These are phyloP conservation scores for Withania somnifera DNA, from an alignment of 305 asterid genomes.

Conservation along the genomic window DNA sequence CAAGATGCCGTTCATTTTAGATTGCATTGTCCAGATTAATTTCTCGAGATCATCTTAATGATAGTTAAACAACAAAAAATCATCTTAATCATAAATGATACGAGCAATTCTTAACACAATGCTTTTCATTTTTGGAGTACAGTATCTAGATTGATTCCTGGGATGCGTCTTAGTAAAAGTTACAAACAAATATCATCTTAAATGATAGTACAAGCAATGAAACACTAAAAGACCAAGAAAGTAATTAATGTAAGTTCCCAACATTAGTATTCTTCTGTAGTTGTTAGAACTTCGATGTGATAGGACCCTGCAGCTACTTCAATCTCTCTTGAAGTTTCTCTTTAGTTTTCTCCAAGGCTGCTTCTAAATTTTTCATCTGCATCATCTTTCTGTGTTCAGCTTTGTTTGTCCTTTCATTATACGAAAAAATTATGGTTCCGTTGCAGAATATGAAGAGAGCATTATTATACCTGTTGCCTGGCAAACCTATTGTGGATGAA, in stretches of 20 bases:
- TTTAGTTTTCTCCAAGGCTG: conserved; percentile 53
- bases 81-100: neutral
- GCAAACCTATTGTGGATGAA: conserved; percentile 72
- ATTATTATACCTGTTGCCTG: conserved; percentile 19
- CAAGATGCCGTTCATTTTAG: neutral
- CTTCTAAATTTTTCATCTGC: conserved; percentile 58
- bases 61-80: neutral
- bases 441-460: neutral
- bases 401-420: neutral
- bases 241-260: neutral
- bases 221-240: neutral
- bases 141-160: neutral
- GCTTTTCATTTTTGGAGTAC: neutral
- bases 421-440: neutral
- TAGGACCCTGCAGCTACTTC: conserved; percentile 2
- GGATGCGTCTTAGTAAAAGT: neutral
- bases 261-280: neutral
- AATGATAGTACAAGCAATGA: neutral
- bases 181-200: neutral
- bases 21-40: neutral
- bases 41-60: neutral
- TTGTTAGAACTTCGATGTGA: neutral
- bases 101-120: neutral
- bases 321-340: conserved; percentile 36
- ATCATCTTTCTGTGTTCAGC: conserved; percentile 5